Evolutionary conservation across 768 basidiomycete species (phyloP).

Genomic region (Tubosaeta sp.): DNA sequence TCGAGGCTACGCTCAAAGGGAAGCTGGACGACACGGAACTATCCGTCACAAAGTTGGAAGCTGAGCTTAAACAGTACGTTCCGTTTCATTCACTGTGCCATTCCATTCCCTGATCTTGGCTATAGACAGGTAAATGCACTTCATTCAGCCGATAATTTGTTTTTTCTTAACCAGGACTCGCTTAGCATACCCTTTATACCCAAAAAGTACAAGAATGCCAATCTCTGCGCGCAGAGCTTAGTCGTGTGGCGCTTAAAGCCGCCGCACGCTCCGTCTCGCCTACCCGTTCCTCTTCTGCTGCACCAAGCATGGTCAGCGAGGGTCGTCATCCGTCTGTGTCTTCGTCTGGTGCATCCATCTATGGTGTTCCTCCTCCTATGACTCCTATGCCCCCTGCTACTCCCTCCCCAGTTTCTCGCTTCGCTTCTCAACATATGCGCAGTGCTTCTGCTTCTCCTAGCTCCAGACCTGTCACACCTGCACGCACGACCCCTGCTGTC

Average conservation of each 20-base stretch:
- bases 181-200: slow-evolving; percentile 55
- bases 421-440: slow-evolving; percentile 50
- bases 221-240: slow-evolving; percentile 61
- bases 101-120: slow-evolving; percentile 16
- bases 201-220: slow-evolving; percentile 73
- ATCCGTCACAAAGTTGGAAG: slow-evolving; percentile 55
- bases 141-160: slow-evolving; percentile 1
- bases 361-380: slow-evolving; percentile 27
- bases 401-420: slow-evolving; percentile 48
- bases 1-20: slow-evolving; percentile 58
- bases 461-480: slow-evolving; percentile 33
- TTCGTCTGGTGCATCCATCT: slow-evolving; percentile 30
- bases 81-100: slow-evolving; percentile 4
- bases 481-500: slow-evolving; percentile 27
- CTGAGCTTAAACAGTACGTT: slow-evolving; percentile 69
- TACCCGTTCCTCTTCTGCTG: slow-evolving; percentile 25
- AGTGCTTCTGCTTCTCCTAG: slow-evolving; percentile 46
- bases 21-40: slow-evolving; percentile 65
- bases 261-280: slow-evolving; percentile 23
- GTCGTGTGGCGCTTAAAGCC: slow-evolving; percentile 41
- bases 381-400: slow-evolving; percentile 43
- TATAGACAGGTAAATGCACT: slow-evolving; percentile 55
- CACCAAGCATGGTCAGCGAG: slow-evolving; percentile 20
- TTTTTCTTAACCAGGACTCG: slow-evolving; percentile 14
- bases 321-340: slow-evolving; percentile 30